Evolutionary conservation across 192 early-diverging fungal genomes (phyloP), one percentile per base, ranked within the genome.

Genomic region (Mortierella claussenii): DNA sequence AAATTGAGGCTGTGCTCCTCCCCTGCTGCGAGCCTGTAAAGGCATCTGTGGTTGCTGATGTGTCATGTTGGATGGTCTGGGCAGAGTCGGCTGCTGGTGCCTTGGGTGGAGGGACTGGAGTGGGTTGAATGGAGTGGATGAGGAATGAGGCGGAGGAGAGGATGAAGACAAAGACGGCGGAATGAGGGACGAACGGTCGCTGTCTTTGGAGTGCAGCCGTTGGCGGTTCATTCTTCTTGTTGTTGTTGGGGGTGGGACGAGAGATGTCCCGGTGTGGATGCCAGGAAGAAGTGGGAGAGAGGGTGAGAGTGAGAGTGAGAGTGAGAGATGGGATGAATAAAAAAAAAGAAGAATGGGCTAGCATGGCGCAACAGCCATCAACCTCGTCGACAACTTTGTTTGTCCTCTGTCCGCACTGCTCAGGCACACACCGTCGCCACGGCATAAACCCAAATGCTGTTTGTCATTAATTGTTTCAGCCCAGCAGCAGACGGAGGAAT

Each of bases 21-120:
- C 33, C 31, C 52, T 57, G 40, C n/a, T 31, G 32, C 27, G 57
- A 21, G 45, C 23, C 40, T 45, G 57, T 40, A 36, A 23, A 32
- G 57, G 67, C 21, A 20, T 24, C 40, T 50, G 54, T 10, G 23
- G 28, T 26, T 49, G 60, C 3, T 31, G 45, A 18, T 52, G 33
- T 44, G 57, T 2, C 42, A 53, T 55, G 26, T 30, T 10, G 4
- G 23, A 18, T 30, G 67, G n/a, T 18, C 47, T n/a, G n/a, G n/a
- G n/a, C n/a, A n/a, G n/a, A n/a, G n/a, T n/a, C n/a, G n/a, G 47
- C 10, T 58, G 23, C 15, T 52, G 56, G 8, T 69, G 56, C 17
- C 67, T 34, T n/a, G 67, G 67, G 60, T 59, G 67, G 28, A 68
- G 55, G 40, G 67, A 53, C 44, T 69, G 67, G 1, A 69, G 50